Evolutionary conservation across 345 rosid genomes (phyloP).

Genomic region (Moricandia arvensis): DNA sequence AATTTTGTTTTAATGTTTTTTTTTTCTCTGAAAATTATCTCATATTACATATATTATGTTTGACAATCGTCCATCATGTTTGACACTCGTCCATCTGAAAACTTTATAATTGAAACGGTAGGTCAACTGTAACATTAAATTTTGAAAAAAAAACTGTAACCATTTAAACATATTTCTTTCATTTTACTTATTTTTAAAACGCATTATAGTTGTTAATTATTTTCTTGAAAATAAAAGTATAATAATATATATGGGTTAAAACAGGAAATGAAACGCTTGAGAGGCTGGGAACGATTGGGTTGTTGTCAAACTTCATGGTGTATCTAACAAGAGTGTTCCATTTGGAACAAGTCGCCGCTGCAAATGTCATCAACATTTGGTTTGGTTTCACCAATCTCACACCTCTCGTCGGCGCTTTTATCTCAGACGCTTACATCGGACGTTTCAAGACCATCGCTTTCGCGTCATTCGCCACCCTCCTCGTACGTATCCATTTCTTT

Average conservation of each 20-base stretch:
- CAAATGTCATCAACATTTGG: conserved; percentile 64
- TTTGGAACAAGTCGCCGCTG: conserved; percentile 52
- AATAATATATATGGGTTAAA: not conserved
- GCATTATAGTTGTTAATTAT: not conserved
- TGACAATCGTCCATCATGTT: conserved; percentile 1
- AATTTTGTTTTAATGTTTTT: not conserved
- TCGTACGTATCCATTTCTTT: conserved; percentile 43
- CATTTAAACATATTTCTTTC: not conserved
- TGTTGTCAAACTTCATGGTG: conserved; percentile 59
- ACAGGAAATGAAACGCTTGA: conserved; percentile 76
- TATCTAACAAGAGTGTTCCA: conserved; percentile 57
- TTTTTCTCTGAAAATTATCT: not conserved
- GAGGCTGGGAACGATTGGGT: conserved; percentile 65
- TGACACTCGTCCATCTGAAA: not conserved
- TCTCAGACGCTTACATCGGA: conserved; percentile 54
- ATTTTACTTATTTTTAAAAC: not conserved
- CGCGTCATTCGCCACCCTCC: conserved; percentile 50
- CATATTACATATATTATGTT: not conserved
- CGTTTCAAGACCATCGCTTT: conserved; percentile 58
- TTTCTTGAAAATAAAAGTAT: not conserved
- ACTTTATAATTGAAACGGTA: conserved; percentile 4
- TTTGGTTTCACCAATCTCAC: conserved; percentile 58
- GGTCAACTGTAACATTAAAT: not conserved
- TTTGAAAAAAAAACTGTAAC: not conserved
- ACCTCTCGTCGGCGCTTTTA: conserved; percentile 63